Percentiles rank a stretch among this genome's conserved stretches.
phyloP scores from a whole-genome alignment of 2,329 filamentous ascomycete species.

The Cryphonectria japonica region DNA sequence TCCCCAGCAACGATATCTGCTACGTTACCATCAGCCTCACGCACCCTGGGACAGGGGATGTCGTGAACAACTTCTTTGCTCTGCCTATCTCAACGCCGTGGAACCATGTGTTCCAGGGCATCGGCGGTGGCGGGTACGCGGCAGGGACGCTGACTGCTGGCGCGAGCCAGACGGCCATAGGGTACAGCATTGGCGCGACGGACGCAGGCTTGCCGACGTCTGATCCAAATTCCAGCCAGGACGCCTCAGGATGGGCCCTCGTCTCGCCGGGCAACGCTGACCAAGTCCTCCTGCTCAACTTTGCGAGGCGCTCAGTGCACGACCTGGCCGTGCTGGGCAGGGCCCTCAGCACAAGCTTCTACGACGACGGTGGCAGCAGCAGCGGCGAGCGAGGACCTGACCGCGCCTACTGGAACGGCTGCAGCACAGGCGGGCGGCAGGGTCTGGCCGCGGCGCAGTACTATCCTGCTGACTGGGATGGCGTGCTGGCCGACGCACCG shows the following conservation, averaged over 20 bases:
- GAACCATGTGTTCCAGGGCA: not conserved
- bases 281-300: conserved; percentile 13
- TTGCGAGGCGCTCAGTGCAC: conserved; percentile 9
- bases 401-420: conserved; percentile 34
- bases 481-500: conserved; percentile 8
- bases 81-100: not conserved
- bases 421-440: conserved; percentile 16
- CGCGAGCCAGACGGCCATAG: not conserved
- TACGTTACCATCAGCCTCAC: not conserved
- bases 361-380: no score
- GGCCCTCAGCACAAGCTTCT: no score
- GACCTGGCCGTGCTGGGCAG: conserved; percentile 14
- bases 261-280: conserved; percentile 10
- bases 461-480: conserved; percentile 13
- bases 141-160: not conserved
- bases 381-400: not conserved
- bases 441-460: conserved; percentile 2
- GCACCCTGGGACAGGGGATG: not conserved
- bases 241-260: no score
- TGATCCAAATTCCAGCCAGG: no score
- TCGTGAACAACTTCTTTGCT: not conserved
- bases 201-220: no score
- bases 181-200: not conserved
- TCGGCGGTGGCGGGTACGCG: not conserved
- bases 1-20: not conserved